Evolutionary conservation across 2,329 filamentous ascomycete genomes (phyloP).

Genomic region (Coniochaeta hoffmannii): DNA sequence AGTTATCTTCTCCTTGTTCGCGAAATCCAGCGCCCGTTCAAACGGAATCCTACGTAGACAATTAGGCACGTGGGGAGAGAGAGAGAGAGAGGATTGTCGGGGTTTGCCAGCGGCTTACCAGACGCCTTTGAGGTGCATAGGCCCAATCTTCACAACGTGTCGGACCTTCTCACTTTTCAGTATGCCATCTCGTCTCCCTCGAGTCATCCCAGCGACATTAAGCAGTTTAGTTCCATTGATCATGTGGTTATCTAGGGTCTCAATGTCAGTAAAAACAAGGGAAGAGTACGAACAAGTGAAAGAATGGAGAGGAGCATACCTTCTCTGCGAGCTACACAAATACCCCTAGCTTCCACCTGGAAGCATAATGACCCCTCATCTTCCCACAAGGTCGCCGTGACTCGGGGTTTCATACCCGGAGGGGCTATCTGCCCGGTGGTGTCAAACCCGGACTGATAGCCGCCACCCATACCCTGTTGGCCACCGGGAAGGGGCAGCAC

Average conservation of each 20-base stretch:
- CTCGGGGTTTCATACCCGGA: constrained; percentile 89
- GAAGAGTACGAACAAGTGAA: not conserved
- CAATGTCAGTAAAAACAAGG: not conserved
- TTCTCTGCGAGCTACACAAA: constrained; percentile 91
- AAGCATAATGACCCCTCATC: constrained; percentile 97
- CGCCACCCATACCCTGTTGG: constrained; percentile 39
- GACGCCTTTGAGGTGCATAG: constrained; percentile 97
- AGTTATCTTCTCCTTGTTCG: constrained; percentile 99
- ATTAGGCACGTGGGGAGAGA: constrained; percentile 6
- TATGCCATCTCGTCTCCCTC: constrained; percentile 90
- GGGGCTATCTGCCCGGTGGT: constrained; percentile 89
- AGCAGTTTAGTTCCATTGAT: constrained; percentile 97
- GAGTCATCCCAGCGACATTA: constrained; percentile 97
- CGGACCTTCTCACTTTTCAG: constrained; percentile 95
- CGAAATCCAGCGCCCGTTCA: constrained; percentile 94
- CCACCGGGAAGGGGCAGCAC: constrained; percentile 61
- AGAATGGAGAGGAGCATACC: constrained; percentile 43
- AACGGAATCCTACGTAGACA: constrained; percentile 74
- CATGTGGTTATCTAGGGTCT: constrained; percentile 83
- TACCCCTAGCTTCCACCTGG: constrained; percentile 91
- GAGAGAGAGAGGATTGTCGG: not conserved
- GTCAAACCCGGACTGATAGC: constrained; percentile 57
- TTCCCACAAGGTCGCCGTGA: constrained; percentile 96
- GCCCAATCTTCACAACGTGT: constrained; percentile 97
- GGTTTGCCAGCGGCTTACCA: constrained; percentile 55